Base-by-base conservation (phyloP, 768 basidiomycete species). In the Trametes cinnabarina region DNA sequence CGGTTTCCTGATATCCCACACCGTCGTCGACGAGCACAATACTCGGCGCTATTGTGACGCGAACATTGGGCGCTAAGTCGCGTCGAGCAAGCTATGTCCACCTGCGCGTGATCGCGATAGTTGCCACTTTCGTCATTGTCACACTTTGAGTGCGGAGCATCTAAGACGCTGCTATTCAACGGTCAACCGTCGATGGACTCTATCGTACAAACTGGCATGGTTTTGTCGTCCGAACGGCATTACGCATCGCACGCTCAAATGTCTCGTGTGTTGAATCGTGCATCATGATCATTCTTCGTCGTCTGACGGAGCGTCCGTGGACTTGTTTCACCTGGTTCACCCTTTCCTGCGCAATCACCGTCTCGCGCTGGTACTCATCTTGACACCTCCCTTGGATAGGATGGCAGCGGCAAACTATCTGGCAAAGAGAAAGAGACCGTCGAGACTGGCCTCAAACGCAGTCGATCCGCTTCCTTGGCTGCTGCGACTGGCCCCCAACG, bases 401-500 rank as follows among this genome's bases (percentile, higher is more conserved):
- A 84, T 35, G 71, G 77, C 39, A 73, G 69, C 60, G 69, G 68
- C 70, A 85, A 84, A 69, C 66, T 76, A 55, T 71, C 72, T 26
- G 65, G 80, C 63, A 88, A 86, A 73, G 83, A 80, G 65, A 92
- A 90, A 72, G 84, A 87, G 35, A 67, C 63, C 37, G 60, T 56
- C 63, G 87, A 87, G 58, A 75, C 77, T 34, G 81, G 81, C 48
- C 51, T 77, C 46, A 81, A 82, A 61, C 78, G 85, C 58, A 81
- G 83, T 63, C 83, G 88, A 43, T 84, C 82, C 34, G 82, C 87
- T 32, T 88, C 90, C 10, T 77, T 86, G 46, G 82, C 83, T 35
- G 80, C 79, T 37, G 79, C 84, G 42, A 74, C 83, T n/a, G 75
- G 72, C 52, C 79, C 83, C 39, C 88, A 88, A 70, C 88, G 89